phyloP scores from a whole-genome alignment of 2,329 filamentous ascomycete species.

The Pseudopyricularia cyperi region DNA sequence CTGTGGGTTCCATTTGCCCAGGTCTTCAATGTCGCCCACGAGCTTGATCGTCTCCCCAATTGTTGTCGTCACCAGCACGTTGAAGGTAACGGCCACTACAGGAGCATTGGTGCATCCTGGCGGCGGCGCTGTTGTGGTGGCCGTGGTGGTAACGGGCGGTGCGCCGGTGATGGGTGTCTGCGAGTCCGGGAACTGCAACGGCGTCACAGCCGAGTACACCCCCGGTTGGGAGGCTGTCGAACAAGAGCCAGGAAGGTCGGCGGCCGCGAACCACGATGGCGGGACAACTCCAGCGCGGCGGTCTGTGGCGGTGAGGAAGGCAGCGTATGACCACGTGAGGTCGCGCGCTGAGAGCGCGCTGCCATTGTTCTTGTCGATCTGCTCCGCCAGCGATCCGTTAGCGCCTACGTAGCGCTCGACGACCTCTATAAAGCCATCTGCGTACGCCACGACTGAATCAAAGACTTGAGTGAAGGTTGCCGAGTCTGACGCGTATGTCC shows the following conservation, averaged over 20 bases:
- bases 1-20: conserved; percentile 49
- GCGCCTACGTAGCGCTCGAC: conserved; percentile 48
- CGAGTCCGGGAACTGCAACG: conserved; percentile 32
- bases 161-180: conserved; percentile 28
- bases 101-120: conserved; percentile 2
- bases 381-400: conserved; percentile 55
- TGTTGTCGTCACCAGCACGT: conserved; percentile 40
- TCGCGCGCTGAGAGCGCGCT: conserved; percentile 49
- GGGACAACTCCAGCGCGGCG: conserved; percentile 43
- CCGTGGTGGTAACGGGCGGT: conserved; percentile 14
- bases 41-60: conserved; percentile 55
- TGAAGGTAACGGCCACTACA: conserved; percentile 40
- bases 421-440: conserved; percentile 47
- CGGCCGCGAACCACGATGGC: conserved; percentile 39
- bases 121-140: conserved; percentile 8
- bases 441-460: conserved; percentile 42
- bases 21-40: conserved; percentile 40
- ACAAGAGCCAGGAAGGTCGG: conserved; percentile 36
- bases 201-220: conserved; percentile 35
- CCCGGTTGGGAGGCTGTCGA: conserved; percentile 30
- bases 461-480: conserved; percentile 40
- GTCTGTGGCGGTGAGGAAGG: conserved; percentile 50
- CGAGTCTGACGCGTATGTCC: conserved; percentile 43
- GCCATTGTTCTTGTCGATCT: conserved; percentile 43
- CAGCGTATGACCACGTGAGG: conserved; percentile 62